phyloP scores from a whole-genome alignment of 257 asterid genomes.

The Solanum tacnaense region DNA sequence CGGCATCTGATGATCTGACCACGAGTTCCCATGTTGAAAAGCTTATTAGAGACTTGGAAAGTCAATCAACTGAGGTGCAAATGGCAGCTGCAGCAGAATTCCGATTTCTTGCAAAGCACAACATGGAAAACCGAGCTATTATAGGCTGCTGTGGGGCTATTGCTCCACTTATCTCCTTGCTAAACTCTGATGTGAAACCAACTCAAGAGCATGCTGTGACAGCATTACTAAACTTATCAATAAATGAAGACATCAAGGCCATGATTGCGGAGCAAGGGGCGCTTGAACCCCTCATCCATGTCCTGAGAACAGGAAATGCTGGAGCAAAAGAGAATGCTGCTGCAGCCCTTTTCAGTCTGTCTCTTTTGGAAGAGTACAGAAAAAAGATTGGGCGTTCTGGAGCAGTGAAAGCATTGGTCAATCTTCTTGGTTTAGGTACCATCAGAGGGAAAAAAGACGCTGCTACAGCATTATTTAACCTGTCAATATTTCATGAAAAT shows the following conservation, averaged over 20 bases:
- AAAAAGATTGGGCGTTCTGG: slow-evolving; percentile 75
- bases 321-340: slow-evolving; percentile 92
- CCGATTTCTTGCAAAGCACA: slow-evolving; percentile 67
- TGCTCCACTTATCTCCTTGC: slow-evolving; percentile 52
- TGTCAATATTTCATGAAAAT: slow-evolving; percentile 83
- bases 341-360: slow-evolving; percentile 85
- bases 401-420: slow-evolving; percentile 74
- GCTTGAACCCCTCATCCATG: slow-evolving; percentile 75
- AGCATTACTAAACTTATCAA: slow-evolving; percentile 76
- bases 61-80: slow-evolving; percentile 47
- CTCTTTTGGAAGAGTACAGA: slow-evolving; percentile 72
- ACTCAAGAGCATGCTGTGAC: slow-evolving; percentile 91
- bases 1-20: slow-evolving; percentile 35
- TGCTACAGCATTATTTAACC: slow-evolving; percentile 77
- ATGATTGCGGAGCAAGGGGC: slow-evolving; percentile 69
- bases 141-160: slow-evolving; percentile 80
- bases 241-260: slow-evolving; percentile 50
- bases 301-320: slow-evolving; percentile 55
- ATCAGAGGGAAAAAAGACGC: slow-evolving; percentile 91
- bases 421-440: slow-evolving; percentile 65
- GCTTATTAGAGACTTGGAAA: slow-evolving; percentile 45
- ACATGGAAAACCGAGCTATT: slow-evolving; percentile 62
- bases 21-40: slow-evolving; percentile 52
- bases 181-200: slow-evolving; percentile 42
- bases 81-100: slow-evolving; percentile 67